Conservation (phyloP, 2,329 filamentous ascomycete genomes). For the Onygenales sp. region DNA sequence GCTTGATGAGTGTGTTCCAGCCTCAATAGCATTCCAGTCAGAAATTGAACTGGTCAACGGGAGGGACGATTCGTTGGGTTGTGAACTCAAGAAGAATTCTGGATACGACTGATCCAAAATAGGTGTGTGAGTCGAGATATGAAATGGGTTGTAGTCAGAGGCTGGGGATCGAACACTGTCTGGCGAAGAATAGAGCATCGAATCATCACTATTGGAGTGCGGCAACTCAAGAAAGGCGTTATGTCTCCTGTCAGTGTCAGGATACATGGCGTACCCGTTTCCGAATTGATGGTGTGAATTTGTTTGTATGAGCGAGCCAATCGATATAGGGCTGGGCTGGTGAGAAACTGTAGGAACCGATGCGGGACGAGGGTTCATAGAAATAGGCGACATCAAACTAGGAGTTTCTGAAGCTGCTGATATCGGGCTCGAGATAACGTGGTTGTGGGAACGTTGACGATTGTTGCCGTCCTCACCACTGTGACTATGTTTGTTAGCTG, state of each 20-base stretch:
- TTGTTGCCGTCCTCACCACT: background rate
- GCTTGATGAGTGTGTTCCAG: constrained; percentile 17
- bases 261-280: constrained; percentile 12
- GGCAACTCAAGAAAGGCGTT: constrained; percentile 21
- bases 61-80: constrained; percentile 25
- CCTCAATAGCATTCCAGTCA: constrained; percentile 25
- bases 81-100: constrained; percentile 22
- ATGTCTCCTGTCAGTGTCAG: constrained; percentile 9
- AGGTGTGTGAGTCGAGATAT: constrained; percentile 20
- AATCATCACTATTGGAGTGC: constrained; percentile 29
- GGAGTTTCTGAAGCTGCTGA: background rate
- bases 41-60: constrained; percentile 22
- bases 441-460: background rate
- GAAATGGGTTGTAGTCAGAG: constrained; percentile 26
- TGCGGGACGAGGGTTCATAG: background rate
- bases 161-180: constrained; percentile 36
- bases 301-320: background rate
- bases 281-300: background rate
- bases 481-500: background rate
- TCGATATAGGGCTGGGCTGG: background rate
- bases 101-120: constrained; percentile 25
- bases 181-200: constrained; percentile 34
- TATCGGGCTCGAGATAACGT: background rate
- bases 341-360: background rate
- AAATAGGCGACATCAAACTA: background rate